A percentile compares a stretch with the other conserved stretches of the same genome.
These are phyloP conservation scores for Scorias spongiosa DNA, from an alignment of 2,329 filamentous ascomycete species.

Conservation along the genomic window DNA sequence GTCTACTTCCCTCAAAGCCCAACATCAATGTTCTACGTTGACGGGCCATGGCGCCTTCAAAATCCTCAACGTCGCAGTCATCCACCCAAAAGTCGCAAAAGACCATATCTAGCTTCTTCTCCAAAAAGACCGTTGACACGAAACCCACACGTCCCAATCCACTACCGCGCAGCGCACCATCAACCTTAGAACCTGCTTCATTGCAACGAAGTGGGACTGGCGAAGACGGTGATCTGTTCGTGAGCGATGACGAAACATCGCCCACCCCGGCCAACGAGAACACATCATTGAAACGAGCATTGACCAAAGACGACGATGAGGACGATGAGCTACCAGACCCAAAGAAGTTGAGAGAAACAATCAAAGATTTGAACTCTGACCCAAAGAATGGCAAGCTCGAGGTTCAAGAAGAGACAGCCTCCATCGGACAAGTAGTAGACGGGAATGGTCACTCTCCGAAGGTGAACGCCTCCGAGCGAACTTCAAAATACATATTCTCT, in stretches of 20 bases:
- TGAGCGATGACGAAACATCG: slow-evolving; percentile 5
- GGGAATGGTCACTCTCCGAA: slow-evolving; percentile 2
- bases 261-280: slow-evolving; percentile 3
- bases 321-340: slow-evolving; percentile 17
- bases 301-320: slow-evolving; percentile 26
- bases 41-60: background rate
- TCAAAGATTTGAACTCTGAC: slow-evolving; percentile 1
- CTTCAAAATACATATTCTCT: slow-evolving; percentile 45
- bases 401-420: background rate
- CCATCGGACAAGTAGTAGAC: slow-evolving; percentile 9
- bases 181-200: slow-evolving; percentile 3
- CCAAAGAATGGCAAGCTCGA: background rate
- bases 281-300: slow-evolving; percentile 32
- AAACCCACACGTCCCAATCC: slow-evolving; percentile 4
- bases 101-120: slow-evolving; percentile 48
- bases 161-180: slow-evolving; percentile 1
- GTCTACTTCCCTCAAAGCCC: no score
- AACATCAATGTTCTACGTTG: background rate
- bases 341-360: slow-evolving; percentile 6
- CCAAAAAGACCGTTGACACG: slow-evolving; percentile 13
- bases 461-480: slow-evolving; percentile 21
- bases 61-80: slow-evolving; percentile 2
- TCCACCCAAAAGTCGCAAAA: slow-evolving; percentile 52
- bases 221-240: slow-evolving; percentile 9
- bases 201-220: slow-evolving; percentile 9